Evolutionary conservation across 768 basidiomycete species (phyloP), one percentile per base, ranked within the genome.

Genomic region (Termitomyces sp.): DNA sequence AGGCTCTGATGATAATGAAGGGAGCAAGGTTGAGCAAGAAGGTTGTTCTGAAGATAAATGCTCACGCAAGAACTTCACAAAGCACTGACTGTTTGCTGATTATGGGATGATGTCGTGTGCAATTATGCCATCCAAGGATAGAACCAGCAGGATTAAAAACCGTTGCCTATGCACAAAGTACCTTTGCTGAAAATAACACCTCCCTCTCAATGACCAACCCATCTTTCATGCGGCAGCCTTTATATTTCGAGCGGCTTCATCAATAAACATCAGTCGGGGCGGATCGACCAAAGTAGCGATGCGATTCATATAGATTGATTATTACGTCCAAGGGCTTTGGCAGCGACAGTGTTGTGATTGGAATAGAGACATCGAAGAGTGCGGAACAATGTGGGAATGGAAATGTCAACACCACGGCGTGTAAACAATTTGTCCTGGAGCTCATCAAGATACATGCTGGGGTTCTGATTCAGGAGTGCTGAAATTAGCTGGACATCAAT

Each of bases 121-220:
- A 15, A 59, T 59, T n/a, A 59, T 59, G 15, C 49, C 58, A 51
- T 59, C 49, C n/a, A 59, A 34, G 31, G 38, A 59, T 25, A 25
- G 8, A 51, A 59, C 17, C 2, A 17, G 57, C 7, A 51, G 59
- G 9, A 60, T 54, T 29, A 42, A 60, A 32, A 51, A 60, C 15
- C 25, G 15, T 25, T 54, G 52, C 3, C 59, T 51, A 25, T 12
- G 29, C 7, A 56, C 54, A 56, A 56, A 56, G 20, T 20, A 50
- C 20, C 20, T 46, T 10, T 17, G 43, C 43, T 42, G 12, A 42
- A 42, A 42, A 15, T 14, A 42, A 5, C 15, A 14, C 42, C 15
- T 42, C 12, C 15, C 12, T 15, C 15, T 42, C 15, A 17, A 17
- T 42, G 42, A 42, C 12, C 42, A 42, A 2, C 42, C 42, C 12